Evolutionary conservation across 2,329 filamentous ascomycete genomes (phyloP), one percentile per base, ranked within the genome.

Genomic region (Calonectria naviculata): DNA sequence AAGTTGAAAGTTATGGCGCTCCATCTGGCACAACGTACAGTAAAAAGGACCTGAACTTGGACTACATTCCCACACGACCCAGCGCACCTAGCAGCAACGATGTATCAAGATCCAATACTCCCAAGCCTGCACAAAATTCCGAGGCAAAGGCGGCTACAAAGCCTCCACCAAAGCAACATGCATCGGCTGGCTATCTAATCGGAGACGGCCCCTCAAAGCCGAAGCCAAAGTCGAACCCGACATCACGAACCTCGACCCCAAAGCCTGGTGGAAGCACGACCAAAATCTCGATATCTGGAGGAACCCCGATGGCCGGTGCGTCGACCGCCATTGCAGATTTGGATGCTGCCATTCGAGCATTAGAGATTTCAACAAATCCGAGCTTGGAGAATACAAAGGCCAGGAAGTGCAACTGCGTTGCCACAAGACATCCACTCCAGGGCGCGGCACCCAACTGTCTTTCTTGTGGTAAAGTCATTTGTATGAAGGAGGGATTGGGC

Each of bases 291-390:
- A 92, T 97, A 67, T 87, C 93, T 0, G 94, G 95, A 47, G 94
- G 94, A 15, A 92, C 90, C 12, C 91, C 94, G 1, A 97, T 97
- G 94, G 92, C 95, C 67, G 94, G 95, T 19, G 91, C 93, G 42
- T 95, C 93, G 0, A 93, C 92, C 1, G 91, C 92, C 1, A 86
- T 97, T 21, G 90, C 90, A 19, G 92, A 93, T 77, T 84, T 94
- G 2, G 92, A 94, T 75, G 92, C 95, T 1, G 95, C 96, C 5
- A 98, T 99, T 75, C 92, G 95, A 28, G 89, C 93, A 2, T 89
- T 99, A 8, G 97, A 99, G 81, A 89, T 98, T n/a, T 93, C 94
- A 64, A 98, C 95, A 2, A 98, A 98, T 79, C 95, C 95, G 0
- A 90, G 91, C 0, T 84, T 95, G 28, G 83, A 87, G 44, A 85